These are phyloP conservation scores for Chlamydomonas eustigma DNA, from an alignment of 139 green algal species.

Conservation along the genomic window DNA sequence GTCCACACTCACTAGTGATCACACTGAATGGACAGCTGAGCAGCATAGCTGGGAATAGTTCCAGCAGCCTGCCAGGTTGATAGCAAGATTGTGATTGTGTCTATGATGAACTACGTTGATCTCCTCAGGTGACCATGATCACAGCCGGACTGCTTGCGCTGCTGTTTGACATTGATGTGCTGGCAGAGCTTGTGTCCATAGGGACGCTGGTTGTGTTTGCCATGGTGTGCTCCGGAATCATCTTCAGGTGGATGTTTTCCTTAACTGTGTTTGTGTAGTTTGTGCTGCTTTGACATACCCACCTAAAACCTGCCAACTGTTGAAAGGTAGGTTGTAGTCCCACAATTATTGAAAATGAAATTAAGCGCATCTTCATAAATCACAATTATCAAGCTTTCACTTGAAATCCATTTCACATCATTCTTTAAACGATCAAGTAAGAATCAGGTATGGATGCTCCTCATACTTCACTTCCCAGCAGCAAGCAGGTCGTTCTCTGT, in stretches of 20 bases:
- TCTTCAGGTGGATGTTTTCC: constrained; percentile 40
- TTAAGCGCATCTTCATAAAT: neutral
- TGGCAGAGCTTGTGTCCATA: constrained; percentile 82
- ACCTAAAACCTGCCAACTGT: too few relatives aligned
- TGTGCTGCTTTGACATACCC: constrained; percentile 1
- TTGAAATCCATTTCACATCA: neutral
- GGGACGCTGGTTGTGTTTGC: constrained; percentile 84
- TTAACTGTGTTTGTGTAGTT: constrained; percentile 4
- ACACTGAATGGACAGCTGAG: too few relatives aligned
- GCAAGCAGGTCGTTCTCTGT: neutral
- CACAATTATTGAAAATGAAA: too few relatives aligned
- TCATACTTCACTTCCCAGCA: too few relatives aligned
- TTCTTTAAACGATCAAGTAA: neutral
- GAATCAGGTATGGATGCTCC: too few relatives aligned
- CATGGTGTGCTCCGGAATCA: constrained; percentile 52
- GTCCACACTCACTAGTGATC: too few relatives aligned
- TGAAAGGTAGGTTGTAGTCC: too few relatives aligned
- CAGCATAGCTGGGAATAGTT: too few relatives aligned
- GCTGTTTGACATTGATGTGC: constrained; percentile 71
- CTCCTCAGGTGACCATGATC: constrained; percentile 38
- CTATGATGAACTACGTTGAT: too few relatives aligned
- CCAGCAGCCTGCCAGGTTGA: too few relatives aligned
- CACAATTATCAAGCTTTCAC: neutral
- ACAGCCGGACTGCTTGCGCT: constrained; percentile 64
- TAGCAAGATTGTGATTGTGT: too few relatives aligned